Evolutionary conservation across 441 rosid genomes (phyloP).

Genomic region (Mallotus japonicus): DNA sequence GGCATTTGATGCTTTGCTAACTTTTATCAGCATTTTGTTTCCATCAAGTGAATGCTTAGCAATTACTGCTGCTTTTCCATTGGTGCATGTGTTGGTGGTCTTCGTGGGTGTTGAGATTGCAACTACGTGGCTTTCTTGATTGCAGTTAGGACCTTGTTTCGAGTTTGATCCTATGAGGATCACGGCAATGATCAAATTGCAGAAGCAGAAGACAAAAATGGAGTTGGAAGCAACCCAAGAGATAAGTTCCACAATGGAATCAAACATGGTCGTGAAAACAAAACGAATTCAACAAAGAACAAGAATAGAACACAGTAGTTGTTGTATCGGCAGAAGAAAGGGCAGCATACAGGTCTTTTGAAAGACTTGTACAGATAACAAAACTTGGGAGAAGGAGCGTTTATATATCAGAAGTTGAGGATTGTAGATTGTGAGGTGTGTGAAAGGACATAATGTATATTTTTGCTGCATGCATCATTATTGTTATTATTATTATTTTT

Average conservation of each 20-base stretch:
- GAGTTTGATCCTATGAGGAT: conserved; percentile 41
- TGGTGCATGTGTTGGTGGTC: not conserved
- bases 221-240: conserved; percentile 52
- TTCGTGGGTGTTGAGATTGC: not conserved
- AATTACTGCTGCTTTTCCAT: not conserved
- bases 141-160: conserved; percentile 26
- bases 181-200: conserved; percentile 56
- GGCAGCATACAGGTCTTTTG: not conserved
- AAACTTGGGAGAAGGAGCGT: conserved; percentile 29
- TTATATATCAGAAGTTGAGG: conserved; percentile 17
- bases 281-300: too few species aligned
- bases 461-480: conserved; percentile 6
- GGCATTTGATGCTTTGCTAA: not conserved
- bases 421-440: not conserved
- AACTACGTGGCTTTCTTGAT: conserved; percentile 22
- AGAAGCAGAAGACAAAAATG: conserved; percentile 49
- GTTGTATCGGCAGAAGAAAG: not conserved
- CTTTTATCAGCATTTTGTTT: conserved; percentile 11
- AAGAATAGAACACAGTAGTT: too few species aligned
- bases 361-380: not conserved
- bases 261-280: not conserved
- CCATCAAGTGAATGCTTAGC: conserved; percentile 1
- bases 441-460: not conserved
- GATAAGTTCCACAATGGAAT: conserved; percentile 38
- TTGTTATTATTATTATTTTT: too few species aligned